Evolutionary conservation across 2,329 filamentous ascomycete species (phyloP).

Genomic region (Fusarium verrucosum): DNA sequence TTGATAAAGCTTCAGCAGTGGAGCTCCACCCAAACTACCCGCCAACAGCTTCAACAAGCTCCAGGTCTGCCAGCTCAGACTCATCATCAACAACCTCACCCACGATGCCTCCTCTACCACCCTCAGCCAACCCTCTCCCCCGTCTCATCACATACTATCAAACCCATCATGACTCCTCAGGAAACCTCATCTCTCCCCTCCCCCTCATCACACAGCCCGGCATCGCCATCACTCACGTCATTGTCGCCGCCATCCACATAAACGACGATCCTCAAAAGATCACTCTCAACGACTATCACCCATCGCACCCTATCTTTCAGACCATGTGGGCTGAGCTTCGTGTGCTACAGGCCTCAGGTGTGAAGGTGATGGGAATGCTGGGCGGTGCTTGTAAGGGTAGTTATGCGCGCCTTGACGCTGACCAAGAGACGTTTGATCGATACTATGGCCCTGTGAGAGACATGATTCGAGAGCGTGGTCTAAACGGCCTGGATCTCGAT

Average conservation of each 20-base stretch:
- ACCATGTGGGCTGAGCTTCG: slow-evolving; percentile 82
- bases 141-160: slow-evolving; percentile 65
- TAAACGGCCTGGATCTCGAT: slow-evolving; percentile 80
- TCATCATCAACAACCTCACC: slow-evolving; percentile 2
- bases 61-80: slow-evolving; percentile 3
- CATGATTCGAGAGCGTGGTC: slow-evolving; percentile 66
- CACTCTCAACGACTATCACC: slow-evolving; percentile 82
- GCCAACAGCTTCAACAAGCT: background rate
- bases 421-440: slow-evolving; percentile 69
- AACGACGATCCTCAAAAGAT: slow-evolving; percentile 72
- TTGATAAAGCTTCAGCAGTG: background rate
- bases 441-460: slow-evolving; percentile 77
- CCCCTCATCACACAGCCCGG: slow-evolving; percentile 59
- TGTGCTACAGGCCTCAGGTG: slow-evolving; percentile 74
- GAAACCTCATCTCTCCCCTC: slow-evolving; percentile 61
- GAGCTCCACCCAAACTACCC: slow-evolving; percentile 18
- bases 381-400: slow-evolving; percentile 84
- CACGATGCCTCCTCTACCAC: slow-evolving; percentile 48
- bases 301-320: slow-evolving; percentile 71
- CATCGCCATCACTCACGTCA: slow-evolving; percentile 77
- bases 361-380: slow-evolving; percentile 87
- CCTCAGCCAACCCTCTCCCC: slow-evolving; percentile 48
- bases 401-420: slow-evolving; percentile 67
- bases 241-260: slow-evolving; percentile 86
- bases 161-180: slow-evolving; percentile 59